A percentile compares a stretch with the other conserved stretches of the same genome.
phyloP scores from a whole-genome alignment of 768 basidiomycete species.

The Cantharellus cinnabarinus region DNA sequence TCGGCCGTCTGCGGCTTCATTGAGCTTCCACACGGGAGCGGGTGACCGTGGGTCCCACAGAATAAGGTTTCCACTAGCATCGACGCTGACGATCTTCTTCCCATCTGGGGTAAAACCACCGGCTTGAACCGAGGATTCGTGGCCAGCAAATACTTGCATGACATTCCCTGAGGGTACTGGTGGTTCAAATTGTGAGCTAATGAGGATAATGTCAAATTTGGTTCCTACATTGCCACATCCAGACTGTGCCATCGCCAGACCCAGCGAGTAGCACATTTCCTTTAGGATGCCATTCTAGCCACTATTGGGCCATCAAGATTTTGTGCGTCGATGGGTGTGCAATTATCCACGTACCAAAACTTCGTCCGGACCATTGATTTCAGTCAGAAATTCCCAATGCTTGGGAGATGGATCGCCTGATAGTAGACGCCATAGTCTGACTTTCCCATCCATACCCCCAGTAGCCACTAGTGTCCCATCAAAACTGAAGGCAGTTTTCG shows the following conservation, averaged over 20 bases:
- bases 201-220: neutral
- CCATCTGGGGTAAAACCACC: constrained; percentile 89
- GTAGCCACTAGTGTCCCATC: constrained; percentile 91
- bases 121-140: constrained; percentile 62
- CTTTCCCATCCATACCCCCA: constrained; percentile 94
- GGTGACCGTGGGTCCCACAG: constrained; percentile 77
- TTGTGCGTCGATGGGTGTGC: neutral
- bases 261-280: constrained; percentile 77
- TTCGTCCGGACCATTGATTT: constrained; percentile 86
- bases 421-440: constrained; percentile 78
- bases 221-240: constrained; percentile 90
- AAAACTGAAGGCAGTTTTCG: constrained; percentile 50
- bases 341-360: constrained; percentile 49
- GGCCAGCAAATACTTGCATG: constrained; percentile 91
- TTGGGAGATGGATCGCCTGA: constrained; percentile 26
- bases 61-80: constrained; percentile 60
- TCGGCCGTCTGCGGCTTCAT: constrained; percentile 36
- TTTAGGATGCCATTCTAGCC: constrained; percentile 91
- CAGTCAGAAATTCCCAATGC: constrained; percentile 87
- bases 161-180: constrained; percentile 85
- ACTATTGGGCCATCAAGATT: constrained; percentile 27
- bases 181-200: constrained; percentile 2
- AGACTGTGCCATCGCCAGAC: constrained; percentile 79
- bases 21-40: constrained; percentile 64
- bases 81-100: constrained; percentile 80